Evolutionary conservation across 208 protist genomes (phyloP), one percentile per base, ranked within the genome.

Genomic region (Vickermania ingenoplastis): DNA sequence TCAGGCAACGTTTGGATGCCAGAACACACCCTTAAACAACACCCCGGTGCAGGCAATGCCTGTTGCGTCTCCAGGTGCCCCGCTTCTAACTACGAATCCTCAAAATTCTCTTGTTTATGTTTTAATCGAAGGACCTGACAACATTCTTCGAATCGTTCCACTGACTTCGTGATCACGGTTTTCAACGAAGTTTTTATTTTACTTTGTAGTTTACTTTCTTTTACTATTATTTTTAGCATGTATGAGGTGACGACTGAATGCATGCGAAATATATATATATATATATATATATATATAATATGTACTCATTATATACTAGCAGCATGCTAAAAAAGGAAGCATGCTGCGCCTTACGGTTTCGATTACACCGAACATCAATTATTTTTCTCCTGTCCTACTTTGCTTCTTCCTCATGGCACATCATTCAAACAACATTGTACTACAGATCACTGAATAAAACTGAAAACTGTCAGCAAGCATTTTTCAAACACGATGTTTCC

Each of bases 121-220:
- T 29, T 54, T 79, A 52, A 65, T 59, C 50, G 63, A 74, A 41
- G 64, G 67, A 31, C 67, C 53, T 41, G 67, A 73, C 57, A 74
- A 66, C 63, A 57, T 74, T 13, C 71, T 79, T 11, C 59, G 64
- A 21, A 67, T 74, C 41, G 61, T 74, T 51, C 67, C 73, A 5
- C 48, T 68, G 28, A 59, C 56, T 29, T 30, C 27, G 41, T 41
- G 27, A 53, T 51, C 30, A 3, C 28, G 24, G 2, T 48, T 48
- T 55, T 36, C 45, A 31, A 53, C 24, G 23, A 27, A 53, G 17
- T 5, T 61, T 52, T 61, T 61, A 22, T 61, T 63, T 55, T 63
- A 23, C 24, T 3, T 55, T 4, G 13, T 25, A 49, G 30, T 23
- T 64, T 27, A 24, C 54, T 64, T 53, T 45, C 17, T 11, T 4